Conservation (phyloP, 257 asterid genomes). For the Buddleja alternifolia region DNA sequence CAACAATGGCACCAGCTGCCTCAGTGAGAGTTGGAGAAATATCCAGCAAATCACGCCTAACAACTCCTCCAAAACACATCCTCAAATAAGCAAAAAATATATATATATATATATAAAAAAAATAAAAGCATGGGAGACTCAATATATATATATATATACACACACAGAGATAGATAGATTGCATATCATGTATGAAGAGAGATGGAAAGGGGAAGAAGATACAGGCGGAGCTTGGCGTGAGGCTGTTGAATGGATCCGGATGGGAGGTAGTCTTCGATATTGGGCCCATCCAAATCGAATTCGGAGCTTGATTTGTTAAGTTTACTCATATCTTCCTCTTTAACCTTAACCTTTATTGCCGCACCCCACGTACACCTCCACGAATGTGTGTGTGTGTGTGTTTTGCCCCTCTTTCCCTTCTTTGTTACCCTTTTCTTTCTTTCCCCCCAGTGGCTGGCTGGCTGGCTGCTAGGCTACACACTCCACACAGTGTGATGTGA, state of each 20-base stretch:
- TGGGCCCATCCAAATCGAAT: constrained; percentile 75
- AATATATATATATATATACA: too few relatives aligned
- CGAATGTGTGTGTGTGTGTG: background rate
- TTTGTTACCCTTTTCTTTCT: background rate
- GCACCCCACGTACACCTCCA: too few relatives aligned
- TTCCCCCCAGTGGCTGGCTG: background rate
- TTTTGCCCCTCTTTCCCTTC: background rate
- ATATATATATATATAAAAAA: too few relatives aligned
- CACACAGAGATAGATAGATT: background rate
- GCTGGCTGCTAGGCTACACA: too few relatives aligned
- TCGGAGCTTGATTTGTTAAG: constrained; percentile 51
- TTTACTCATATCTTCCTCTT: constrained; percentile 35
- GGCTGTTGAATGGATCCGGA: constrained; percentile 72
- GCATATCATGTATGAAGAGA: too few relatives aligned
- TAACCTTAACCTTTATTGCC: too few relatives aligned
- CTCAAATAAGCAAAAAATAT: too few relatives aligned
- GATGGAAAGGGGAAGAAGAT: background rate
- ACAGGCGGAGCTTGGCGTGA: constrained; percentile 63
- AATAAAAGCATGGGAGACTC: too few relatives aligned
- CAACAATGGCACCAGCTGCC: constrained; percentile 76
- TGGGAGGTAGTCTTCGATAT: constrained; percentile 73
- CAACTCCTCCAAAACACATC: background rate
- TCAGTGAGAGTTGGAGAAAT: constrained; percentile 68
- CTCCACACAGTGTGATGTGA: too few relatives aligned
- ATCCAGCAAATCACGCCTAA: constrained; percentile 65